Base-by-base conservation (phyloP, 2,329 filamentous ascomycete species). In the Podosphaera aphanis region DNA sequence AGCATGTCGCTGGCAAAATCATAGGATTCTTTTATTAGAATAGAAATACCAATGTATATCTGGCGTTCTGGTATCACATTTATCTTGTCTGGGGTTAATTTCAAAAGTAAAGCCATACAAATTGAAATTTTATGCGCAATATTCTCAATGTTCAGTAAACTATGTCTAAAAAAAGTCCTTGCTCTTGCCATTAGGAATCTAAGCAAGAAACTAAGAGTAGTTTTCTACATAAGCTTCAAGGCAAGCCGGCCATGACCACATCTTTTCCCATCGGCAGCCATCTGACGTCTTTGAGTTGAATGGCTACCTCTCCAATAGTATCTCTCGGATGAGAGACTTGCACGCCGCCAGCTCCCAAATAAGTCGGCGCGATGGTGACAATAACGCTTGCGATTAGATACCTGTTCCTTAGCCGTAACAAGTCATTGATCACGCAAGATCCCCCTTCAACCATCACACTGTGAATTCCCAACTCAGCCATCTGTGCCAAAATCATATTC, bases 1-100 rank as follows among this genome's bases (percentile, higher is more conserved):
- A 95, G 79, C 90, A 98, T 74, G 90, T 95, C 64, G 79, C 88
- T 59, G 90, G 90, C 70, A 98, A 98, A 79, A 83, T 98, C 69
- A 83, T 95, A 60, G 90, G 90, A 61, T 98, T 95, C 80, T 94
- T 94, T 77, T 95, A 94, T 77, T 94, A 90, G 66, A 64, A n/a
- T 36, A 50, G 16, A 35, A 13, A 33, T 33, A 33, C 29, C 29
- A 33, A 11, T 4, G 8, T 25, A 25, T 25, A 25, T 25, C 23
- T 5, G 23, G 23, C 23, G 23, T 25, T 25, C 4, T 25, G 23
- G 23, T 4, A 25, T 25, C 23, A 8, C 8, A 25, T 25, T n/a
- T 8, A 25, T 25, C 23, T 25, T 25, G 4, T 25, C 23, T 25
- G 8, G 23, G 8, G 23, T 5, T 25, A n/a, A n/a, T n/a, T n/a